These are phyloP conservation scores for Myriosclerotinia duriaeana DNA, from an alignment of 2,329 filamentous ascomycete species.

Conservation along the genomic window DNA sequence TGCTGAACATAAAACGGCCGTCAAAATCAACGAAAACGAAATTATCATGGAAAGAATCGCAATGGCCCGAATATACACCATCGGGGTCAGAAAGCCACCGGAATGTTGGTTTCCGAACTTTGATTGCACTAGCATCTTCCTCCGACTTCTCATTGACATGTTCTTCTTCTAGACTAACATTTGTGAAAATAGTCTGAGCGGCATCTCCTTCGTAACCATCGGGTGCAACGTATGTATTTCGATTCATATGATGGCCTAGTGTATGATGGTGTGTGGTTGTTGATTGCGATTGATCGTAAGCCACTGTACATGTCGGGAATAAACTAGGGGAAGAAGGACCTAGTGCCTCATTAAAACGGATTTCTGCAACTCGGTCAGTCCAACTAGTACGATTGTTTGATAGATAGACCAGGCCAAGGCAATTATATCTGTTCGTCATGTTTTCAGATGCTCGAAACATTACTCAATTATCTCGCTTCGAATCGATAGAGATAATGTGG, in stretches of 20 bases:
- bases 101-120: background rate
- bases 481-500: background rate
- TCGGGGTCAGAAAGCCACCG: constrained; percentile 17
- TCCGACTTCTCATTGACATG: background rate
- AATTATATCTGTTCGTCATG: background rate
- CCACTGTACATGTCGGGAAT: background rate
- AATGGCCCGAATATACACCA: constrained; percentile 27
- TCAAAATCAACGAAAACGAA: constrained; percentile 29
- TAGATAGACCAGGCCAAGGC: background rate
- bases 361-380: background rate
- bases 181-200: background rate
- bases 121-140: background rate
- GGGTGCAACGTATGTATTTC: background rate
- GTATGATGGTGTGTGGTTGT: background rate
- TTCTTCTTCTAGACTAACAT: background rate
- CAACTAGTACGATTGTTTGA: no score
- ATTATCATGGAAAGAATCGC: constrained; percentile 30
- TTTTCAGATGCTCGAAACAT: background rate
- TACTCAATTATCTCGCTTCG: background rate
- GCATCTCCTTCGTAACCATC: background rate
- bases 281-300: background rate
- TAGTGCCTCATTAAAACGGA: background rate
- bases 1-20: constrained; percentile 24
- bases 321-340: background rate
- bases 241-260: background rate